Conservation (phyloP, 495 filamentous ascomycete species). For the Cairneyella variabilis region DNA sequence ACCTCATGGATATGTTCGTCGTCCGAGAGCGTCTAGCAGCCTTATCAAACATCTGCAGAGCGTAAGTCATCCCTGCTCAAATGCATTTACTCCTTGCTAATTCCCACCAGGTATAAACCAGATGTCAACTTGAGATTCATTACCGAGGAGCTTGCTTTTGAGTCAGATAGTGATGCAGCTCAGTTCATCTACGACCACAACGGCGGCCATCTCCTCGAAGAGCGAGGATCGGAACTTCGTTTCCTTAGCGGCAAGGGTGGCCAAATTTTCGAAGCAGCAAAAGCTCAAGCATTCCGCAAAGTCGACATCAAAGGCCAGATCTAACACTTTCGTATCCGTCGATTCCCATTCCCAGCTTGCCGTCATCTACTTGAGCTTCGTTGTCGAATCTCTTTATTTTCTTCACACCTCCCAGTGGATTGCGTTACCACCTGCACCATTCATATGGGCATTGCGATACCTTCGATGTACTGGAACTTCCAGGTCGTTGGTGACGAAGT, state of each 20-base stretch:
- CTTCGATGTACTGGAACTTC: conserved; percentile 18
- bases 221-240: conserved; percentile 66
- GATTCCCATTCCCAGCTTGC: conserved; percentile 9
- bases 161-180: conserved; percentile 83
- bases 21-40: conserved; percentile 88
- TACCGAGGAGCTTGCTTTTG: conserved; percentile 92
- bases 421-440: conserved; percentile 3
- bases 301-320: conserved; percentile 98
- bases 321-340: conserved; percentile 41
- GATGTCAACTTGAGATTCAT: conserved; percentile 87
- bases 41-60: conserved; percentile 84
- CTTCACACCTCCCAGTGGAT: conserved; percentile 18
- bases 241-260: conserved; percentile 75
- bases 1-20: conserved; percentile 99
- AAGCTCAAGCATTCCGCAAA: conserved; percentile 67
- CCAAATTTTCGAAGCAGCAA: conserved; percentile 67
- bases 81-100: background rate
- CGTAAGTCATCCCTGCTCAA: conserved; percentile 58
- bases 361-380: conserved; percentile 12
- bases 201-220: conserved; percentile 72
- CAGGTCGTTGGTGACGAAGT: conserved; percentile 20
- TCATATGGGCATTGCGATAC: conserved; percentile 6
- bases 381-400: conserved; percentile 22
- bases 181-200: conserved; percentile 81
- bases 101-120: conserved; percentile 70